Evolutionary conservation across 306 rosid species (phyloP).

Genomic region (Glycine tomentella): DNA sequence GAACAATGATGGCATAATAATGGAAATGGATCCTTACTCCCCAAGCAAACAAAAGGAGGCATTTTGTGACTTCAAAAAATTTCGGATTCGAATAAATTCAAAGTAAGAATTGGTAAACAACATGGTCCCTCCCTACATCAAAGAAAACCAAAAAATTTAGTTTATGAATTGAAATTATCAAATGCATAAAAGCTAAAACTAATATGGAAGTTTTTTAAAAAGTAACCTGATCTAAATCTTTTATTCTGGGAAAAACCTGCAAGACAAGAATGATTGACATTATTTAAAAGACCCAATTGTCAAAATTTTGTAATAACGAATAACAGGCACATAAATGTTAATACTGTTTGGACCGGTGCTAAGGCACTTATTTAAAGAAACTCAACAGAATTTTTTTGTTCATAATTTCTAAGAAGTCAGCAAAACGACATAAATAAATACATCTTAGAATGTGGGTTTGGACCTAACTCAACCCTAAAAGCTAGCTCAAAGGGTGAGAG

Average conservation of each 20-base stretch:
- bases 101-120: constrained; percentile 84
- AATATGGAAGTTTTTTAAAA: not conserved
- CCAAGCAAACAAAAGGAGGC: constrained; percentile 93
- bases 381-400: constrained; percentile 2
- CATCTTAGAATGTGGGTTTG: too few relatives aligned
- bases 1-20: constrained; percentile 7
- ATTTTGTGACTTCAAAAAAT: constrained; percentile 81
- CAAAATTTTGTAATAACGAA: constrained; percentile 10
- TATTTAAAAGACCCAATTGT: not conserved
- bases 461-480: too few relatives aligned
- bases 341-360: too few relatives aligned
- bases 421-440: not conserved
- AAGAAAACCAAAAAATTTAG: constrained; percentile 28
- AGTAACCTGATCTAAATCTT: constrained; percentile 77
- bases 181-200: constrained; percentile 16
- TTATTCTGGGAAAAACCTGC: constrained; percentile 91
- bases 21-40: constrained; percentile 71
- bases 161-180: constrained; percentile 8
- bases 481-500: too few relatives aligned
- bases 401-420: not conserved
- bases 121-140: constrained; percentile 85
- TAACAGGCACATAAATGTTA: not conserved
- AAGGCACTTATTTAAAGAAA: constrained; percentile 34
- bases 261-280: constrained; percentile 44
- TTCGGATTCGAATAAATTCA: constrained; percentile 79